Evolutionary conservation across 75 land plant species (phyloP), one percentile per base, ranked within the genome.

Genomic region (Cunninghamia lanceolata): DNA sequence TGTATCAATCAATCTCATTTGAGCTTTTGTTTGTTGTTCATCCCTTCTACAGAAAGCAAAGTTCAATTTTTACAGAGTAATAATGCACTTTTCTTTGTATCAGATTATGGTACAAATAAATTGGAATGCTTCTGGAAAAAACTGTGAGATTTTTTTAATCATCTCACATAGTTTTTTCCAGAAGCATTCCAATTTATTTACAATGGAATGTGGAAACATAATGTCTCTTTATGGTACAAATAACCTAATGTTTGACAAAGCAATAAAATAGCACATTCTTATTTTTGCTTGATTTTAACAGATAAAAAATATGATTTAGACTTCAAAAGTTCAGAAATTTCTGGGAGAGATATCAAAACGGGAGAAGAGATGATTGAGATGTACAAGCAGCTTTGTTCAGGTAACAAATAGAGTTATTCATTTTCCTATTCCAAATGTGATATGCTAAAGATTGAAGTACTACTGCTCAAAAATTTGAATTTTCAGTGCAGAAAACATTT

Each of bases 241-340:
- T 38, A 78, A 78, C 4, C 5, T 11, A 73, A 73, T 43, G 1
- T 53, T 46, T 68, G 66, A 35, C 45, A 36, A 73, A 10, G 19
- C 54, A 30, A 35, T 68, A 36, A 25, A 82, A 36, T 28, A 82
- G 9, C 75, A 13, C n/a, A 34, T 88, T 14, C 40, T 81, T 84
- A 10, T 53, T 47, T 52, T 77, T 63, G 68, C 80, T 15, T 21
- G 75, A 13, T 59, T 38, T 54, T 34, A 83, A 15, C 68, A 95
- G 95, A 93, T 71, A 94, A 94, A 68, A 93, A 93, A 84, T 98
- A 98, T 88, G 96, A 98, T 89, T 86, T 98, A 84, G 97, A 96
- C 86, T 91, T 95, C 88, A 98, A 98, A 86, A 87, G 90, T 25
- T 92, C 95, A 84, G 90, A 91, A 76, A 91, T 91, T 82, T 92